Evolutionary conservation across 345 rosid genomes (phyloP), one percentile per base, ranked within the genome.

Genomic region (Ceriops decandra): DNA sequence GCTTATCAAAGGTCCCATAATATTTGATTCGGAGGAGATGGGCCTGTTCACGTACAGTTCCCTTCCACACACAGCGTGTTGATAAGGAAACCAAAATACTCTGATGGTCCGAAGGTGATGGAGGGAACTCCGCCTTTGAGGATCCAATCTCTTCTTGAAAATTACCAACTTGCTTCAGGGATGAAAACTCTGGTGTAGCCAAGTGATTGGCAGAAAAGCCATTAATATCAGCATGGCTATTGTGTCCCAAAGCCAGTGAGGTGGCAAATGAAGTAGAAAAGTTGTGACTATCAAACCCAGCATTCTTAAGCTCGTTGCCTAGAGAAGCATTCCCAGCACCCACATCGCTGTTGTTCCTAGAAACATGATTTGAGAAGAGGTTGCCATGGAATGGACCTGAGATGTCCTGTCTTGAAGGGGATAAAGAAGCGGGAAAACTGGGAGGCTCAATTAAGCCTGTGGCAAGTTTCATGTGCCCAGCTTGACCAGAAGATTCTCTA

Each of bases 41-140:
- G 59, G 98, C 85, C 76, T 89, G 85, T 68, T 91, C 96, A 70
- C 98, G 91, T 54, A 91, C 86, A 68, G 96, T 88, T 74, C 97
- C 97, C 78, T 93, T 93, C 98, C 96, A 91, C 79, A 93, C 96
- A 24, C 96, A 89, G 58, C 98, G 80, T 30, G 97, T 85, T 28
- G 97, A 91, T 75, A 91, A 84, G 49, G 91, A 93, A 68, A 91
- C 98, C 83, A 93, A 82, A 84, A 93, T 93, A 84, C 97, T 91
- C 68, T 89, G 97, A 76, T 89, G 92, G 72, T 93, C 96, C 33
- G 95, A 88, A 68, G 93, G 97, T 66, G 98, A 85, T 6, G 90
- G 92, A 75, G 91, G 96, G 82, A 93, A 91, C 68, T 91, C 97
- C 64, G 85, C 95, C 79, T 91, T 86, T 10, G 72, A 70, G 52